Conservation (phyloP, 2,329 filamentous ascomycete genomes). For the Exutisphaerella laricina region DNA sequence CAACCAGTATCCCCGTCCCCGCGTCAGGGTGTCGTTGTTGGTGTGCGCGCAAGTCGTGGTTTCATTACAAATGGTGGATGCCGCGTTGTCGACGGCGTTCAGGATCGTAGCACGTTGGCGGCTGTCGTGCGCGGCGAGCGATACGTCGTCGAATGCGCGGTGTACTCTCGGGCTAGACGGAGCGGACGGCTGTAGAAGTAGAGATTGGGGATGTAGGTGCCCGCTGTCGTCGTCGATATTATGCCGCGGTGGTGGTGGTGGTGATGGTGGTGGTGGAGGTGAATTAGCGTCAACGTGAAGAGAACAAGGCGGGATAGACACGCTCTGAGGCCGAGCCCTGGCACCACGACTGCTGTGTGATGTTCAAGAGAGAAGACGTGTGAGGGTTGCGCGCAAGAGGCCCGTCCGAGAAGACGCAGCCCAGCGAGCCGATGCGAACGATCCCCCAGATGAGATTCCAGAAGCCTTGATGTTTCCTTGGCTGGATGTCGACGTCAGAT, state of each 20-base stretch:
- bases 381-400: too few relatives aligned
- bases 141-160: not conserved
- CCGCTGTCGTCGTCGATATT: not conserved
- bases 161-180: too few relatives aligned
- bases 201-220: not conserved
- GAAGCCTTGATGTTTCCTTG: too few relatives aligned
- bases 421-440: too few relatives aligned
- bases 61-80: not conserved
- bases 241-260: not conserved
- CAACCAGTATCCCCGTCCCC: conserved; percentile 1
- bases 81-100: conserved; percentile 2
- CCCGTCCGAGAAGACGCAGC: too few relatives aligned
- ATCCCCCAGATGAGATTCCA: too few relatives aligned
- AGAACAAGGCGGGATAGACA: not conserved
- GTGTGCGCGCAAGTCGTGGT: conserved; percentile 2
- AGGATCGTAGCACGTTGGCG: conserved; percentile 4
- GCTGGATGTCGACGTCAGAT: too few relatives aligned
- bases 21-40: not conserved
- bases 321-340: not conserved
- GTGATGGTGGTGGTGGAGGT: not conserved
- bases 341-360: conserved; percentile 1
- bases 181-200: conserved; percentile 1
- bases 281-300: not conserved
- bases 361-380: not conserved
- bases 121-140: conserved; percentile 1